A percentile compares a stretch with the other conserved stretches of the same genome.
Evolutionary conservation across 352 stramenopile genomes (phyloP).

Genomic region (Salisapilia sapeloensis): DNA sequence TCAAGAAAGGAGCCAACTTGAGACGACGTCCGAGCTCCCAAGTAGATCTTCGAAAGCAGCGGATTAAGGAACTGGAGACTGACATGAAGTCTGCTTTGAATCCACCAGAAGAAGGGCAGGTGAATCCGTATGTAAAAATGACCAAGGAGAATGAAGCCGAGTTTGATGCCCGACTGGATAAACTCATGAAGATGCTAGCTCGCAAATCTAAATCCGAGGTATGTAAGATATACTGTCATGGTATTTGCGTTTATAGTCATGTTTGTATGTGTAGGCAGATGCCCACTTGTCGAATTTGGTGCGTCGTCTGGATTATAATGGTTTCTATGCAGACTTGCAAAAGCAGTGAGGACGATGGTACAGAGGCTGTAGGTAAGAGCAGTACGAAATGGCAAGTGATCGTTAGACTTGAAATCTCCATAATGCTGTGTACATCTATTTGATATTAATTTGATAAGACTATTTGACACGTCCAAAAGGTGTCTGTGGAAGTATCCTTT

Average conservation of each 20-base stretch:
- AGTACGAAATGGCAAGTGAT: too few relatives aligned
- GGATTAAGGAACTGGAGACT: slow-evolving; percentile 68
- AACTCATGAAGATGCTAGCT: slow-evolving; percentile 83
- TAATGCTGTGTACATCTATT: too few relatives aligned
- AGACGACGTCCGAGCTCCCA: slow-evolving; percentile 55
- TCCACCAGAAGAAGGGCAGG: slow-evolving; percentile 27
- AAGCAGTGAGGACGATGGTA: too few relatives aligned
- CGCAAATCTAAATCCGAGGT: slow-evolving; percentile 72
- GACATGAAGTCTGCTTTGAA: slow-evolving; percentile 61
- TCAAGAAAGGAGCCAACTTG: slow-evolving; percentile 31
- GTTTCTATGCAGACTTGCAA: slow-evolving; percentile 24
- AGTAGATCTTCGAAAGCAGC: slow-evolving; percentile 53
- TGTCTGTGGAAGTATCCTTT: too few relatives aligned
- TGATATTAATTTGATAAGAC: too few relatives aligned
- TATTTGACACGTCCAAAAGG: too few relatives aligned
- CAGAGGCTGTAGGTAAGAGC: too few relatives aligned
- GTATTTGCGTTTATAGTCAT: slow-evolving; percentile 1
- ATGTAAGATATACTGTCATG: not conserved
- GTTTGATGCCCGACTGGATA: slow-evolving; percentile 70
- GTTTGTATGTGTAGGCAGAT: slow-evolving; percentile 10
- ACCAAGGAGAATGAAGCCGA: slow-evolving; percentile 70
- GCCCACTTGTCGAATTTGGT: slow-evolving; percentile 55
- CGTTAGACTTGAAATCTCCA: too few relatives aligned
- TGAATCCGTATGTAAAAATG: slow-evolving; percentile 62
- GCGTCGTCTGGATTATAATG: slow-evolving; percentile 70